Percentiles rank a stretch among this genome's conserved stretches.
Evolutionary conservation across 2,329 filamentous ascomycete genomes (phyloP).

Genomic region (Alternaria panax): DNA sequence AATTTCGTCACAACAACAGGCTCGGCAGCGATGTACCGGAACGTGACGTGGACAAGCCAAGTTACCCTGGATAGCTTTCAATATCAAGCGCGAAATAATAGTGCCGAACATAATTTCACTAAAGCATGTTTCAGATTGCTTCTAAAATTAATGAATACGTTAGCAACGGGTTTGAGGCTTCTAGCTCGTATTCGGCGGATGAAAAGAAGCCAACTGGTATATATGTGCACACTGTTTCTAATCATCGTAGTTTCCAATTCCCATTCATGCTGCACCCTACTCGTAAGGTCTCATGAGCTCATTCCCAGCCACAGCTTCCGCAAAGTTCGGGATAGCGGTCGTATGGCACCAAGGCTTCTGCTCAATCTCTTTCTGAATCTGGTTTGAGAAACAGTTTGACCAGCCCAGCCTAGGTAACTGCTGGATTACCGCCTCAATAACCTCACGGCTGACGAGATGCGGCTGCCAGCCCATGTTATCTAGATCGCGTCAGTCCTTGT

Average conservation of each 20-base stretch:
- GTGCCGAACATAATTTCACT: too few relatives aligned
- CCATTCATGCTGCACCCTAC: background rate
- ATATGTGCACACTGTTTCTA: background rate
- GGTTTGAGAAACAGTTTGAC: slow-evolving; percentile 1
- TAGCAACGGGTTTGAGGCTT: too few relatives aligned
- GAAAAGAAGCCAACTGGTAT: too few relatives aligned
- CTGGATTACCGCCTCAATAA: background rate
- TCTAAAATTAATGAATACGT: too few relatives aligned
- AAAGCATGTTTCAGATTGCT: too few relatives aligned
- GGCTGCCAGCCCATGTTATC: slow-evolving; percentile 11
- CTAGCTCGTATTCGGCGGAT: too few relatives aligned
- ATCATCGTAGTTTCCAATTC: background rate
- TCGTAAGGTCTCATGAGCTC: slow-evolving; percentile 5
- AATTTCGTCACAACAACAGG: too few relatives aligned
- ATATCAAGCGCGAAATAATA: too few relatives aligned
- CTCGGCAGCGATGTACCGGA: too few relatives aligned
- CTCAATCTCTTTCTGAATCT: background rate
- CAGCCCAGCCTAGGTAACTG: background rate
- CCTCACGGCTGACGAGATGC: background rate
- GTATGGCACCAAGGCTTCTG: slow-evolving; percentile 6
- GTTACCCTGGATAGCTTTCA: too few relatives aligned
- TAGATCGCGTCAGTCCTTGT: background rate
- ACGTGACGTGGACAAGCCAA: too few relatives aligned
- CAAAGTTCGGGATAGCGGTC: background rate
- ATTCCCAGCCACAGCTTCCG: background rate